A percentile compares a stretch with the other conserved stretches of the same genome.
These are phyloP conservation scores for Dactylis glomerata DNA, from an alignment of 176 grass and related monocot genomes.

Conservation along the genomic window DNA sequence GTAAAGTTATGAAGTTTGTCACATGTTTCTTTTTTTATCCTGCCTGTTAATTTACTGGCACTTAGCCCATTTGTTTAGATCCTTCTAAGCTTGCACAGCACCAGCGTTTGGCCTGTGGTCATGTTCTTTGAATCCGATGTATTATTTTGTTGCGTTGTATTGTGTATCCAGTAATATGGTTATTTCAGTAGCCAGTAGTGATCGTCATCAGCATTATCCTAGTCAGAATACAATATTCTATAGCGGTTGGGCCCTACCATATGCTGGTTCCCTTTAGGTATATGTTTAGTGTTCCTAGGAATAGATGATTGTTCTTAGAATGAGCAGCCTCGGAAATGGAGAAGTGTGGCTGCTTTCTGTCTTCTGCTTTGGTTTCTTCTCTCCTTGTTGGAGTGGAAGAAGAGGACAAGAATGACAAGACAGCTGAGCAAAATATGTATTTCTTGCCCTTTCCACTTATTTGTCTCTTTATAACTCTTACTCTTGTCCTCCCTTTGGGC, in stretches of 20 bases:
- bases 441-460: slow-evolving; percentile 30
- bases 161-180: not conserved
- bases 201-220: not conserved
- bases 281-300: slow-evolving; percentile 40
- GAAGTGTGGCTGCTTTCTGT: slow-evolving; percentile 23
- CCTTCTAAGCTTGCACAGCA: not conserved
- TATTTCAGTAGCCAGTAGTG: not conserved
- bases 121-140: not conserved
- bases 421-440: slow-evolving; percentile 11
- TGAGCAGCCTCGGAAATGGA: slow-evolving; percentile 37
- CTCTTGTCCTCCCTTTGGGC: slow-evolving; percentile 32
- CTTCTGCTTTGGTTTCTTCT: slow-evolving; percentile 56
- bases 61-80: not conserved
- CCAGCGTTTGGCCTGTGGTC: not conserved
- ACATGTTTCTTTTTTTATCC: not conserved
- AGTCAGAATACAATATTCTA: not conserved
- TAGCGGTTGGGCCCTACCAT: slow-evolving; percentile 1
- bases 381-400: slow-evolving; percentile 32
- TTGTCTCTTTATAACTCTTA: slow-evolving; percentile 45
- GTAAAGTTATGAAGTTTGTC: slow-evolving; percentile 6
- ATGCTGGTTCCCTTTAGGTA: slow-evolving; percentile 18
- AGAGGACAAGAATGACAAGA: slow-evolving; percentile 38
- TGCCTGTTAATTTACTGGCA: not conserved
- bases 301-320: slow-evolving; percentile 27
- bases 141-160: not conserved